phyloP scores from a whole-genome alignment of 2,329 filamentous ascomycete genomes.

The Neoscytalidium dimidiatum region DNA sequence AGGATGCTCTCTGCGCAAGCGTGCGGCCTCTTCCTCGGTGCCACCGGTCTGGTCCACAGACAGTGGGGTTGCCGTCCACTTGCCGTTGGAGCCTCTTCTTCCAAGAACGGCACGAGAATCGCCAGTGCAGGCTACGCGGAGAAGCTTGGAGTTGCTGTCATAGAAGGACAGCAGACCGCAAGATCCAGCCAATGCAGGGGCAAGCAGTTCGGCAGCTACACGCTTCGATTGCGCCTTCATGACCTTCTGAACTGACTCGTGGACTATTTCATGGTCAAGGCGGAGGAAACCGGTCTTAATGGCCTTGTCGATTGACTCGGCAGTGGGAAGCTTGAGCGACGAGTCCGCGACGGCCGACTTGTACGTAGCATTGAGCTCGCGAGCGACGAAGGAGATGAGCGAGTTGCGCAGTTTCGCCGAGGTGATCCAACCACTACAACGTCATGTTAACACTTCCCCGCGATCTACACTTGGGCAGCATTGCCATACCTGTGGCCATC shows the following conservation, averaged over 20 bases:
- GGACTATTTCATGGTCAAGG: slow-evolving; percentile 90
- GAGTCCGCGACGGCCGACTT: slow-evolving; percentile 66
- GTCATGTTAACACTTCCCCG: slow-evolving; percentile 18
- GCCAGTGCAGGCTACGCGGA: slow-evolving; percentile 93
- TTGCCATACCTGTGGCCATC: slow-evolving; percentile 80
- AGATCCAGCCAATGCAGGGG: slow-evolving; percentile 93
- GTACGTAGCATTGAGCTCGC: slow-evolving; percentile 91
- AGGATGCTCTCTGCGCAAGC: slow-evolving; percentile 83
- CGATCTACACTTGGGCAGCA: slow-evolving; percentile 28
- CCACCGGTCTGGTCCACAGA: slow-evolving; percentile 93
- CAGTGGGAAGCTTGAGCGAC: slow-evolving; percentile 63
- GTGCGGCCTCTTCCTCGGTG: slow-evolving; percentile 79
- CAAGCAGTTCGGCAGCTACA: slow-evolving; percentile 87
- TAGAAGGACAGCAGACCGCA: slow-evolving; percentile 97
- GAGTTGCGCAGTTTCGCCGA: slow-evolving; percentile 93
- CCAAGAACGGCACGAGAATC: slow-evolving; percentile 95
- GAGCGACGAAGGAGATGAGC: slow-evolving; percentile 87
- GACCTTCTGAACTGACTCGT: slow-evolving; percentile 90
- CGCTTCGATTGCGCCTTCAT: slow-evolving; percentile 85
- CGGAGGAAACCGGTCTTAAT: slow-evolving; percentile 91
- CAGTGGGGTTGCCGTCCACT: slow-evolving; percentile 88
- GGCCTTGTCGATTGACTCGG: slow-evolving; percentile 81
- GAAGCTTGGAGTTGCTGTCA: slow-evolving; percentile 79
- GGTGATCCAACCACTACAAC: slow-evolving; percentile 86
- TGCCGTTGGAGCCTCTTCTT: slow-evolving; percentile 72